Base-by-base conservation (phyloP, 805 yeast genomes). In the Cyberlindnera sargentensis region DNA sequence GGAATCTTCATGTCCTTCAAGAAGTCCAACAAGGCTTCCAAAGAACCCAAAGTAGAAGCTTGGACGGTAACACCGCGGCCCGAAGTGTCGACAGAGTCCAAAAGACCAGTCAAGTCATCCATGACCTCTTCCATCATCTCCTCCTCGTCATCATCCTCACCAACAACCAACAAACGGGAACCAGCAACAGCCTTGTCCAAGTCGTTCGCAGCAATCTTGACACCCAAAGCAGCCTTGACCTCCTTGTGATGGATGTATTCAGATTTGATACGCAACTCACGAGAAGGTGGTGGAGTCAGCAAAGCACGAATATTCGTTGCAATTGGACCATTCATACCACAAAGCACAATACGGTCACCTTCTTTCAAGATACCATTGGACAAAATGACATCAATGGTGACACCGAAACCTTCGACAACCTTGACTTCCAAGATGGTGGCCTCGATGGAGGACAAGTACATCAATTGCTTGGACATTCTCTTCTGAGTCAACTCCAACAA, bases 121-220 rank as follows among this genome's bases (percentile, higher is more conserved):
- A 93, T 95, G 45, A 93, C 97, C 46, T 91, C 97, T 63, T 93
- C 98, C 95, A 85, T 84, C 57, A 93, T 61, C 46, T 91, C 98
- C 48, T 93, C 99, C 70, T 93, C 99, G 56, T 93, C 98, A 55
- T 93, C 99, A 47, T 87, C 96, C 51, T 90, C 95, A 36, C 96
- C 96, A 52, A 90, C 97, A 56, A 91, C 91, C 50, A 93, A 70
- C 65, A 93, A 73, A 63, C 99, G 78, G 25, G 99, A 93, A 70
- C 99, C 99, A 38, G 99, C 97, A 62, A 93, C 96, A 9, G 99
- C 99, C 69, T 93, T 91, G 60, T 93, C 99, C 55, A 93, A 78
- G 63, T 93, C 99, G 62, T 87, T 87, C 34, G 99, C 99, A 44
- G 98, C 95, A 63, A 93, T 88, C 76, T 93, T 90, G 45, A 93